Evolutionary conservation across 768 basidiomycete species (phyloP).

Genomic region (Amanita exitialis): DNA sequence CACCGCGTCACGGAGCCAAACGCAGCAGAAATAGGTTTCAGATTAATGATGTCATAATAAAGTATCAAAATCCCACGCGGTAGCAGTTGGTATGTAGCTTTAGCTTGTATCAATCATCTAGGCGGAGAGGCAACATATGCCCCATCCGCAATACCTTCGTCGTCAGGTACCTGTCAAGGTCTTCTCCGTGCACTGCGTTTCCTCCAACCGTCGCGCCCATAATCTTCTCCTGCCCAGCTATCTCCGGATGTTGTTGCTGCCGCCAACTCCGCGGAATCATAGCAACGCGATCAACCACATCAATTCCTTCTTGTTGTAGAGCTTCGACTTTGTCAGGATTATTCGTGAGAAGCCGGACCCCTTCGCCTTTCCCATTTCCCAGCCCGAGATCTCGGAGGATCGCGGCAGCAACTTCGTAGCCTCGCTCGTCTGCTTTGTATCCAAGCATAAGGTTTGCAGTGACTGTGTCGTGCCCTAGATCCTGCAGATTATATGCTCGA

Average conservation of each 20-base stretch:
- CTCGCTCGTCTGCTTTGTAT: constrained; percentile 87
- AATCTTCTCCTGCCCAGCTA: constrained; percentile 23
- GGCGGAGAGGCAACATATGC: constrained; percentile 69
- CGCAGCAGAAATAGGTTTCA: too few species aligned
- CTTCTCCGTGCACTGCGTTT: constrained; percentile 65
- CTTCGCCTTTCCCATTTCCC: constrained; percentile 35
- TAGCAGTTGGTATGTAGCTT: not conserved
- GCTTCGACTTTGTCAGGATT: constrained; percentile 96
- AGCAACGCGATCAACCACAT: constrained; percentile 73
- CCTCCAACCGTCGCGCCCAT: constrained; percentile 77
- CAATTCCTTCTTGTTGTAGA: constrained; percentile 73
- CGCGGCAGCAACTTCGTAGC: constrained; percentile 85
- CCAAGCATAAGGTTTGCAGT: constrained; percentile 94
- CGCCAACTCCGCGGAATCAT: constrained; percentile 95
- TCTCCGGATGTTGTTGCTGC: constrained; percentile 23
- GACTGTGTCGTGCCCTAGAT: constrained; percentile 98
- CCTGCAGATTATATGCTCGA: constrained; percentile 94
- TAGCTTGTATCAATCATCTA: constrained; percentile 25
- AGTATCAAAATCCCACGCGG: too few species aligned
- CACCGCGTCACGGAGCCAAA: too few species aligned
- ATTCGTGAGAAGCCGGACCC: constrained; percentile 83
- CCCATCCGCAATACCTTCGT: constrained; percentile 98
- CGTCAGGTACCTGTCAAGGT: constrained; percentile 89
- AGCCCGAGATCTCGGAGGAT: constrained; percentile 85
- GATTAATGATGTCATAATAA: too few species aligned